phyloP scores from a whole-genome alignment of 2,329 filamentous ascomycete genomes.

The Colletotrichum gloeosporioides region DNA sequence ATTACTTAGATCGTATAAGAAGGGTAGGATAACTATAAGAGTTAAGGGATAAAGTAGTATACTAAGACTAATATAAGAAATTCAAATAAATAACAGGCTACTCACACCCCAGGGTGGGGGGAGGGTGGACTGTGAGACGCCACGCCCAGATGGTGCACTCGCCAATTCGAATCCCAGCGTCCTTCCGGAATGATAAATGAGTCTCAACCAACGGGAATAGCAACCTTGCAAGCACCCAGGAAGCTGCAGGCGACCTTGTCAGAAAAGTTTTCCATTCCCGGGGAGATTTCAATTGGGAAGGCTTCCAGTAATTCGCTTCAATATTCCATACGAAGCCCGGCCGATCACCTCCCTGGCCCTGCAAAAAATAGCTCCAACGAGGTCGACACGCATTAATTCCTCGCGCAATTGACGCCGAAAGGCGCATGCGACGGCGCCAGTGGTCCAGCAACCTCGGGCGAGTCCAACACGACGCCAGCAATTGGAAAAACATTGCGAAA shows the following conservation, averaged over 20 bases:
- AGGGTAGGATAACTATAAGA: too few species aligned
- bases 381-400: background rate
- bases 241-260: background rate
- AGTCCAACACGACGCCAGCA: background rate
- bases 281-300: background rate
- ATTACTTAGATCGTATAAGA: too few species aligned
- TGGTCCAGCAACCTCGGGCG: background rate
- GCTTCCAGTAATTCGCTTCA: background rate
- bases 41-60: too few species aligned
- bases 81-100: too few species aligned
- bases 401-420: background rate
- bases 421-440: background rate
- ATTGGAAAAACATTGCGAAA: background rate
- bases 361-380: background rate
- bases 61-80: too few species aligned
- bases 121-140: background rate
- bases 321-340: background rate
- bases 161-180: background rate
- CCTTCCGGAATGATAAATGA: background rate
- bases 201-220: background rate
- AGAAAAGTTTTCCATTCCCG: background rate
- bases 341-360: background rate
- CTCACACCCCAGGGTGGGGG: too few species aligned
- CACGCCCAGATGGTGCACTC: conserved; percentile 5
- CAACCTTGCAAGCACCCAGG: background rate